A percentile compares a stretch with the other conserved stretches of the same genome.
Evolutionary conservation across 371 early-diverging fungal genomes (phyloP).

Genomic region (Mortierella sp.): DNA sequence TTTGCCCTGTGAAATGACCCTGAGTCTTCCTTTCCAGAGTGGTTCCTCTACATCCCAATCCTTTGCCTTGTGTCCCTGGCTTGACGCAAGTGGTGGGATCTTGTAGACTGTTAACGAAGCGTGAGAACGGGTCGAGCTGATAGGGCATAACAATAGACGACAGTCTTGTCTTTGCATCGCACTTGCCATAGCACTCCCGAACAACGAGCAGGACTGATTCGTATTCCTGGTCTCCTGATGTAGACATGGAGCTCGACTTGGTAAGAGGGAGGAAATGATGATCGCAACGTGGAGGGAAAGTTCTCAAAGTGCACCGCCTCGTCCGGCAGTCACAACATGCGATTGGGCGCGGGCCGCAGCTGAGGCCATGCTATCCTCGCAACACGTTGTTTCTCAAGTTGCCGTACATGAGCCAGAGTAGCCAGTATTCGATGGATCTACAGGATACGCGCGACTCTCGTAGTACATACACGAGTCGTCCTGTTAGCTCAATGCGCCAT

Average conservation of each 20-base stretch:
- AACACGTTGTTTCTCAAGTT: too few species aligned
- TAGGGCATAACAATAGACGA: not conserved
- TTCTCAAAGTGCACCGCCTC: too few species aligned
- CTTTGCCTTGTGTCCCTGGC: constrained; percentile 79
- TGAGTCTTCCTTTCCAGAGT: constrained; percentile 87
- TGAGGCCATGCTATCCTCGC: too few species aligned
- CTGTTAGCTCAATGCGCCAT: too few species aligned
- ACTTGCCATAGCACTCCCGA: constrained; percentile 81
- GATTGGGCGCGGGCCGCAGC: too few species aligned
- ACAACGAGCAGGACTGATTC: constrained; percentile 85
- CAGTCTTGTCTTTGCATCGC: not conserved
- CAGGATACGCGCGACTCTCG: too few species aligned
- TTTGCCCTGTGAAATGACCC: constrained; percentile 76
- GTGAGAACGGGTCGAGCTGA: not conserved
- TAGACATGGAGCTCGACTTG: constrained; percentile 7
- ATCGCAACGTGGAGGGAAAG: not conserved
- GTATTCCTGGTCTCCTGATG: constrained; percentile 65
- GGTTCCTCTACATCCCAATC: constrained; percentile 88
- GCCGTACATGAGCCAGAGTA: too few species aligned
- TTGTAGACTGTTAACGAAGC: constrained; percentile 65
- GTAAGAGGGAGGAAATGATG: not conserved
- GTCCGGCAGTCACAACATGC: too few species aligned
- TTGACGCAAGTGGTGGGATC: constrained; percentile 81
- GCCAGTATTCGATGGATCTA: too few species aligned
- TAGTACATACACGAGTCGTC: too few species aligned